Evolutionary conservation across 2,329 filamentous ascomycete genomes (phyloP).

Genomic region (Xylaria sp.): DNA sequence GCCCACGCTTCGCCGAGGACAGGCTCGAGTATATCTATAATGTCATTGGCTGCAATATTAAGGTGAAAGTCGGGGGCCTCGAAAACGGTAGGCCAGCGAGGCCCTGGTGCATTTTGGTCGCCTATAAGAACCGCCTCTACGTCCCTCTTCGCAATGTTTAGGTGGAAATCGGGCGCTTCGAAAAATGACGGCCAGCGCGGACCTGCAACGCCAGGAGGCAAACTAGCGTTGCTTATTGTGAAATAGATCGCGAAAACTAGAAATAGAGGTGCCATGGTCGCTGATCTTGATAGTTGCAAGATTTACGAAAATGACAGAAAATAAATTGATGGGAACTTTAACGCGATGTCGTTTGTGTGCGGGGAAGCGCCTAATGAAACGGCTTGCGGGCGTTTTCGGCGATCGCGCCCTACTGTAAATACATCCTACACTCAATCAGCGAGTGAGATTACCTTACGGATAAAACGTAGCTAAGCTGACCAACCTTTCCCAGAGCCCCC

Average conservation of each 20-base stretch:
- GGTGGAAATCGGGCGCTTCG: neutral
- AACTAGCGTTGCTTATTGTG: neutral
- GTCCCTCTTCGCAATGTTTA: conserved; percentile 5
- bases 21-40: neutral
- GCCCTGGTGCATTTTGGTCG: neutral
- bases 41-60: neutral
- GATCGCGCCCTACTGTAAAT: too few relatives aligned
- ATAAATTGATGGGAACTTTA: too few relatives aligned
- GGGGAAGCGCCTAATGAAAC: too few relatives aligned
- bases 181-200: conserved; percentile 10
- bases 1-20: neutral
- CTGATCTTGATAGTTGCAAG: neutral
- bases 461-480: too few relatives aligned
- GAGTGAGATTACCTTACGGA: too few relatives aligned
- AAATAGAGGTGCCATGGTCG: neutral
- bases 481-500: too few relatives aligned
- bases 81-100: conserved; percentile 1
- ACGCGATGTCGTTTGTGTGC: too few relatives aligned
- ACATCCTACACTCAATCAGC: too few relatives aligned
- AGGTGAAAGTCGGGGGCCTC: conserved; percentile 1
- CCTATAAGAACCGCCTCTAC: neutral
- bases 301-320: neutral
- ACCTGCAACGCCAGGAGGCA: neutral
- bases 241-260: neutral
- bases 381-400: too few relatives aligned